phyloP scores from a whole-genome alignment of 2,329 filamentous ascomycete species.

The Chaetoscypha palmicola region DNA sequence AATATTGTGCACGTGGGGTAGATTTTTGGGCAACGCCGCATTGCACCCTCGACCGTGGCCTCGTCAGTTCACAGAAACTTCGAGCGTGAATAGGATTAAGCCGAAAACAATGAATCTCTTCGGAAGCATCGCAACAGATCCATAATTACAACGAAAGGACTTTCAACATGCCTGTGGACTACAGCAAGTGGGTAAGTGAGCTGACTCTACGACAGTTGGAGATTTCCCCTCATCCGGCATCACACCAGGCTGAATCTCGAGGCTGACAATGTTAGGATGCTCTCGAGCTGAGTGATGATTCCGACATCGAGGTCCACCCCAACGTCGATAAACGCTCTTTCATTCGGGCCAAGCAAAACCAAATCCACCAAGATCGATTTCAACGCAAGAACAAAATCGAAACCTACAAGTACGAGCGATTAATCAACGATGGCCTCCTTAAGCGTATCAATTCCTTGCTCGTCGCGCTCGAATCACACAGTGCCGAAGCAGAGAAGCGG shows the following conservation, averaged over 20 bases:
- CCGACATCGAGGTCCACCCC: conserved; percentile 94
- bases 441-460: conserved; percentile 76
- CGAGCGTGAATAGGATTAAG: too few species aligned
- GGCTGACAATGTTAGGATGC: conserved; percentile 54
- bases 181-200: conserved; percentile 49
- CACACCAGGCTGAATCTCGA: conserved; percentile 27
- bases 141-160: neutral
- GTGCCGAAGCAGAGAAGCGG: conserved; percentile 55
- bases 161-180: conserved; percentile 52
- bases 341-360: conserved; percentile 94
- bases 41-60: too few species aligned
- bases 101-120: too few species aligned
- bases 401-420: conserved; percentile 83
- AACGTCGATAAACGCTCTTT: conserved; percentile 99
- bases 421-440: conserved; percentile 87
- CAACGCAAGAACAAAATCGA: conserved; percentile 84
- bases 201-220: too few species aligned
- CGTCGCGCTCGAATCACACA: conserved; percentile 65
- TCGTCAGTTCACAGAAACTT: too few species aligned
- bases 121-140: too few species aligned
- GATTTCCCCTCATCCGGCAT: neutral
- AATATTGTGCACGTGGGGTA: conserved; percentile 13
- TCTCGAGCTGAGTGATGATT: conserved; percentile 95
- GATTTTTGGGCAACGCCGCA: neutral
- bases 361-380: conserved; percentile 68